Conservation (phyloP, 352 stramenopile genomes). For the Globisporangium recalcitrans region DNA sequence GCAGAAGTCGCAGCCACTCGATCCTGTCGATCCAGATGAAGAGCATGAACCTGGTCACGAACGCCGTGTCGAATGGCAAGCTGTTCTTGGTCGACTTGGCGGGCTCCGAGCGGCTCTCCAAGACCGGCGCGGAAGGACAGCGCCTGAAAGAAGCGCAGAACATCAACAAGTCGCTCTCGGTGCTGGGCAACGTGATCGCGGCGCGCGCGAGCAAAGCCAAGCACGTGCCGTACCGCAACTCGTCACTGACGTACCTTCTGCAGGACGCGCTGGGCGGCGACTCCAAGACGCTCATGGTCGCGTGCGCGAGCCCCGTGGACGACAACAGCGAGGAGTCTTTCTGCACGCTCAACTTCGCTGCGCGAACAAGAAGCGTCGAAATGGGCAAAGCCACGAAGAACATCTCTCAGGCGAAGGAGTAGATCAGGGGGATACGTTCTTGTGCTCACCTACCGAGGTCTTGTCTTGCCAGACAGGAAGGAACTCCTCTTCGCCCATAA, state of each 20-base stretch:
- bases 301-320: conserved; percentile 82
- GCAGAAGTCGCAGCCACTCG: conserved; percentile 82
- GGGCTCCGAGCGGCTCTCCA: conserved; percentile 85
- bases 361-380: conserved; percentile 78
- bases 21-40: conserved; percentile 85
- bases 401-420: conserved; percentile 40
- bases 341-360: conserved; percentile 92
- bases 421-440: background rate
- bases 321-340: conserved; percentile 92
- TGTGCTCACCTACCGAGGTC: background rate
- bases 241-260: conserved; percentile 91
- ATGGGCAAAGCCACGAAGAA: conserved; percentile 89
- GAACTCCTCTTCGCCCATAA: background rate
- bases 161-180: conserved; percentile 94
- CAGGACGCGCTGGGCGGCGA: conserved; percentile 90
- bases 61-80: conserved; percentile 63
- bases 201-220: conserved; percentile 80
- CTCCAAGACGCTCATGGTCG: conserved; percentile 93
- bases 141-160: conserved; percentile 90
- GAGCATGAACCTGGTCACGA: conserved; percentile 77
- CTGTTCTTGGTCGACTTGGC: conserved; percentile 89
- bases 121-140: conserved; percentile 84
- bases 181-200: conserved; percentile 96
- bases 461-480: background rate
- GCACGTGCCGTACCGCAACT: conserved; percentile 94